These are phyloP conservation scores for Fusarium citri DNA, from an alignment of 2,329 filamentous ascomycete species.

Conservation along the genomic window DNA sequence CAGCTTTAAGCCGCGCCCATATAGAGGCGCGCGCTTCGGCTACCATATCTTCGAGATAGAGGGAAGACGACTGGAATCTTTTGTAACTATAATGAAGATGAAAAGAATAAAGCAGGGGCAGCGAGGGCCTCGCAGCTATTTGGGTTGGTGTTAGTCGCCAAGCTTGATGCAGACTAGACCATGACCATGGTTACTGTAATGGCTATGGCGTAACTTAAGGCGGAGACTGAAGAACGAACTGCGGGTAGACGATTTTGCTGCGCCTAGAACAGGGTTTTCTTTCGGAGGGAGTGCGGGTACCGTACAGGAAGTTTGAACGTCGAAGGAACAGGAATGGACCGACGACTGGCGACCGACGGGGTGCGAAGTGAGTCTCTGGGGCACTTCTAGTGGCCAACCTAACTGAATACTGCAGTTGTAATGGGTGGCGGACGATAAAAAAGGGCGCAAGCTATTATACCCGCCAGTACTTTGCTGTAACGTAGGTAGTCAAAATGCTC, in stretches of 20 bases:
- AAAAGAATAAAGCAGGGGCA: slow-evolving; percentile 25
- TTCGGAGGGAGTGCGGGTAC: slow-evolving; percentile 8
- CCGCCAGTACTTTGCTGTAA: background rate
- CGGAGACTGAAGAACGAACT: slow-evolving; percentile 22
- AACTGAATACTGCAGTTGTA: background rate
- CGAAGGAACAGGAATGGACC: slow-evolving; percentile 12
- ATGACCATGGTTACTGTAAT: slow-evolving; percentile 32
- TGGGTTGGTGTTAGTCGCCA: slow-evolving; percentile 28
- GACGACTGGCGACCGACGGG: background rate
- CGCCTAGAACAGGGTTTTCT: slow-evolving; percentile 35
- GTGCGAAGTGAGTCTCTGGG: slow-evolving; percentile 32
- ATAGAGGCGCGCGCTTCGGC: slow-evolving; percentile 49
- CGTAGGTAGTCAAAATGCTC: slow-evolving; percentile 15
- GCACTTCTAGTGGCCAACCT: slow-evolving; percentile 24
- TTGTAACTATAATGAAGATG: slow-evolving; percentile 21
- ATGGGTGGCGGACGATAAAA: slow-evolving; percentile 10
- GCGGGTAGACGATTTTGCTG: slow-evolving; percentile 32
- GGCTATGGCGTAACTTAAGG: slow-evolving; percentile 34
- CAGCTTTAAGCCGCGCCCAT: slow-evolving; percentile 58
- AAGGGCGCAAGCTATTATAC: slow-evolving; percentile 6
- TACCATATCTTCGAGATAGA: slow-evolving; percentile 48
- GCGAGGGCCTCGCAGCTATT: slow-evolving; percentile 28
- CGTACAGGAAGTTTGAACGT: slow-evolving; percentile 8
- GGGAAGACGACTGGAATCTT: slow-evolving; percentile 9
- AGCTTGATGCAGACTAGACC: slow-evolving; percentile 30